Conservation (phyloP, 2,329 filamentous ascomycete genomes). For the Mollisiaceae sp. region DNA sequence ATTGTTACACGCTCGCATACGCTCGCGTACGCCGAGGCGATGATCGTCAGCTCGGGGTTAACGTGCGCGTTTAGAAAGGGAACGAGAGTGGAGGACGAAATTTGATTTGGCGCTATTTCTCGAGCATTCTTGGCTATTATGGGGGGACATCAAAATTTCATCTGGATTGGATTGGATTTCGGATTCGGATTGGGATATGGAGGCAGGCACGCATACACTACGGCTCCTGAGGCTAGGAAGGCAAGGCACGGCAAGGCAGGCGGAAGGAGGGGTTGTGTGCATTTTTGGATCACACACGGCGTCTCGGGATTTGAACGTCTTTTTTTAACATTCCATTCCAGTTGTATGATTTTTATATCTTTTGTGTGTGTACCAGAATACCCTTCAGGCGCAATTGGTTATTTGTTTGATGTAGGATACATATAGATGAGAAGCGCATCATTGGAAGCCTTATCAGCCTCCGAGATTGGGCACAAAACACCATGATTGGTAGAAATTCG, state of each 20-base stretch:
- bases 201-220: not conserved
- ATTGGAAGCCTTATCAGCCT: not conserved
- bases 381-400: conserved; percentile 9
- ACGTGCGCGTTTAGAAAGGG: not conserved
- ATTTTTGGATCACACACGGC: not conserved
- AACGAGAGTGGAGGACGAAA: not conserved
- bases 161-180: not conserved
- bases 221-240: not conserved
- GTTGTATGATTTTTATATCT: not conserved
- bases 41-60: not conserved
- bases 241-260: not conserved
- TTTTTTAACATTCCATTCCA: not conserved
- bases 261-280: not conserved
- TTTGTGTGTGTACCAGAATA: conserved; percentile 9
- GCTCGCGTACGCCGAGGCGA: not conserved
- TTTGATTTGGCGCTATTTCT: not conserved
- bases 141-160: conserved; percentile 1
- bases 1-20: not conserved
- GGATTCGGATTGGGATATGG: not conserved
- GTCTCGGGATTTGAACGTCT: conserved; percentile 1
- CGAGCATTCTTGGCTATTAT: not conserved
- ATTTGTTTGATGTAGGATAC: not conserved
- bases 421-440: not conserved
- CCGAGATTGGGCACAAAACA: not conserved
- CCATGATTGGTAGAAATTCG: not conserved